A percentile compares a stretch with the other conserved stretches of the same genome.
These are phyloP conservation scores for Camelina laxa DNA, from an alignment of 345 rosid genomes.

Conservation along the genomic window DNA sequence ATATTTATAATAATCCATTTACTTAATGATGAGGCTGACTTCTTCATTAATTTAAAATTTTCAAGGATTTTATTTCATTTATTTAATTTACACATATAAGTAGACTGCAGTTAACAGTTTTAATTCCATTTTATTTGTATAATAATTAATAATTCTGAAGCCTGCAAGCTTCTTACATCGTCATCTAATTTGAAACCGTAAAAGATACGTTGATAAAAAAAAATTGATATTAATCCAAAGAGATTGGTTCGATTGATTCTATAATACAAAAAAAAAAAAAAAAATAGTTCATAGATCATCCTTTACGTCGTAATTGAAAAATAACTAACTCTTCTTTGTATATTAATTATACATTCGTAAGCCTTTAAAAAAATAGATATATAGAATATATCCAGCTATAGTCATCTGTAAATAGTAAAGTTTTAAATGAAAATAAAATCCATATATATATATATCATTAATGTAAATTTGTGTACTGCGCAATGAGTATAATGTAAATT, in stretches of 20 bases:
- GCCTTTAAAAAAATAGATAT: neutral
- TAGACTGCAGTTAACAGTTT: conserved; percentile 9
- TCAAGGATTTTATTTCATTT: neutral
- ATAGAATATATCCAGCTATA: neutral
- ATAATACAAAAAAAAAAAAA: conserved; percentile 15
- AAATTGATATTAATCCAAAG: conserved; percentile 1
- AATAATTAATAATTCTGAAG: conserved; percentile 14
- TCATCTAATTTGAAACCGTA: conserved; percentile 35
- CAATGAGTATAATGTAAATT: neutral
- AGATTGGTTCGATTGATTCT: conserved; percentile 26
- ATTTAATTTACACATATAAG: conserved; percentile 8
- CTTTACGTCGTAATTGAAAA: conserved; percentile 24
- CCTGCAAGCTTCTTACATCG: conserved; percentile 29
- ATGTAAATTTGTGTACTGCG: neutral
- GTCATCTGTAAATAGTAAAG: conserved; percentile 8
- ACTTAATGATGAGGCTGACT: conserved; percentile 31
- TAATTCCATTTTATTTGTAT: conserved; percentile 6
- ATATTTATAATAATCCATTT: conserved; percentile 34
- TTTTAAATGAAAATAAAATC: neutral
- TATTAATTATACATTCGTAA: neutral
- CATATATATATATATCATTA: neutral
- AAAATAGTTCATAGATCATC: conserved; percentile 23
- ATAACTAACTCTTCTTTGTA: neutral
- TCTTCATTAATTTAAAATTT: neutral
- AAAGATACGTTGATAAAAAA: conserved; percentile 22